Conservation (phyloP, 805 yeast genomes). For the Metschnikowia santaceciliae region DNA sequence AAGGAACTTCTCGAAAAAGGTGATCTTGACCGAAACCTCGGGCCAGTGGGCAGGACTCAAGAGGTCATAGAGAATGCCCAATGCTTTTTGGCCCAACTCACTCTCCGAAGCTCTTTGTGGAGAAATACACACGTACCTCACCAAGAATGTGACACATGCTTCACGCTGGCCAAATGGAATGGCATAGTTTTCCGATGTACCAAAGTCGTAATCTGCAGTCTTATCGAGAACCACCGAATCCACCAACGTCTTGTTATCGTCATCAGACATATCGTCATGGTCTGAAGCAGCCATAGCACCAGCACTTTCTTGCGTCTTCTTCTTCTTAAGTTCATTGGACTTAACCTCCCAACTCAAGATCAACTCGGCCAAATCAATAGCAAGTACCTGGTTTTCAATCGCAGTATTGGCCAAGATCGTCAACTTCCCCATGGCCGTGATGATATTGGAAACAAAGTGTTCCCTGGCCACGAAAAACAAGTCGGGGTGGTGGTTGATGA, state of each 20-base stretch:
- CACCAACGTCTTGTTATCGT: conserved; percentile 3
- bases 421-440: conserved; percentile 88
- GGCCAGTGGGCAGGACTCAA: conserved; percentile 77
- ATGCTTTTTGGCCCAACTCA: conserved; percentile 75
- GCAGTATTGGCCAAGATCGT: conserved; percentile 75
- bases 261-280: background rate
- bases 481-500: conserved; percentile 80
- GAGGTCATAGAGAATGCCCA: conserved; percentile 70
- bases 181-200: conserved; percentile 47
- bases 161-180: conserved; percentile 81
- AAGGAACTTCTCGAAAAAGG: conserved; percentile 84
- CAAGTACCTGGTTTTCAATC: conserved; percentile 75
- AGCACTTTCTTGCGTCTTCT: background rate
- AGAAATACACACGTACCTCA: conserved; percentile 82
- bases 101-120: conserved; percentile 82
- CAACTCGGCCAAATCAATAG: conserved; percentile 85
- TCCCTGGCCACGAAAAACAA: conserved; percentile 83
- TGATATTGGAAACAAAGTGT: conserved; percentile 82
- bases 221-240: background rate
- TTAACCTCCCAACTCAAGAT: conserved; percentile 80
- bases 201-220: conserved; percentile 28
- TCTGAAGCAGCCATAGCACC: background rate
- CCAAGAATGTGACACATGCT: conserved; percentile 83
- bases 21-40: conserved; percentile 80
- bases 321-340: conserved; percentile 26